Base-by-base conservation (phyloP, 176 grass and related monocot species). In the Carex parvula region DNA sequence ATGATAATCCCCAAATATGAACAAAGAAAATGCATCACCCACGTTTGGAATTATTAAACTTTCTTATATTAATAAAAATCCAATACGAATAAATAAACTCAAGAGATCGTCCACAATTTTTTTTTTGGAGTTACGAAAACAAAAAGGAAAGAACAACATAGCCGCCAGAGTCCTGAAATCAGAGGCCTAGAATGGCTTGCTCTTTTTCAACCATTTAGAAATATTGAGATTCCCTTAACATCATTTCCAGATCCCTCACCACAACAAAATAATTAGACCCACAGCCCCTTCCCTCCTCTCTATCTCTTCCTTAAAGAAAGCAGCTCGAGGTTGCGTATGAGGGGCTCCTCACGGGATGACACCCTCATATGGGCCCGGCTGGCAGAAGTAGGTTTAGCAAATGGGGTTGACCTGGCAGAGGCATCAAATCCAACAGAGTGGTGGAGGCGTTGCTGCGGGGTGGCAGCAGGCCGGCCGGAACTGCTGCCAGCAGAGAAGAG, bases 281-380 rank as follows among this genome's bases (percentile, higher is more conserved):
- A 60, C 11, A 79, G 55, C 16, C 55, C 56, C 44, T 86, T 78
- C 17, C 81, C 29, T 12, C 17, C 30, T 64, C 48, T 84, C 88
- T 60, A 96, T 89, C 89, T 96, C 85, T 88, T 93, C 87, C 87
- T 91, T 61, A 96, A 93, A 79, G 94, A 88, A 78, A 96, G 94
- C 64, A 89, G 85, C 74, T 93, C 94, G 41, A 96, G 90, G 79
- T 84, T 87, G 88, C 91, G 90, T 37, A 87, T 22, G 60, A 84
- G 80, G 63, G 87, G 75, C 18, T 96, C 94, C 17, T 91, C 94
- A 81, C 87, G 89, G 46, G 55, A 83, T 32, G 81, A 83, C 3
- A 67, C 81, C 42, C 81, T 83, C 22, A 35, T 53, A 21, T 83
- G 81, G 9, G 20, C 44, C 10, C 81, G 60, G 39, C 39, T 20